These are phyloP conservation scores for Puccinia horiana DNA, from an alignment of 1,284 basidiomycete genomes.

Conservation along the genomic window DNA sequence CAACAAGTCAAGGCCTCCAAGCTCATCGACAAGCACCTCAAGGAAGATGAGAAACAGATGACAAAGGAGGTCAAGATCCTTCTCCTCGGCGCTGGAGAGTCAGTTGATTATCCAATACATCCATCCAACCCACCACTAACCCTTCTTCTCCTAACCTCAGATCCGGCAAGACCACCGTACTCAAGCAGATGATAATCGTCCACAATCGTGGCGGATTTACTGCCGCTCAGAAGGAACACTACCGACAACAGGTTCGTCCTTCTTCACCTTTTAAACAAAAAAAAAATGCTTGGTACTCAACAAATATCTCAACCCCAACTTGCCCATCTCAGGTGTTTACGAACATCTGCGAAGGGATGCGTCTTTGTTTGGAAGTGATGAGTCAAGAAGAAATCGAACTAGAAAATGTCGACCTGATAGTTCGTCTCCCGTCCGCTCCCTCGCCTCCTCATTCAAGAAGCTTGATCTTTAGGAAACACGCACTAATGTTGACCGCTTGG, in stretches of 20 bases:
- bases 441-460: neutral
- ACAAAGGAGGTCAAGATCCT: conserved; percentile 55
- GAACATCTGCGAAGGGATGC: conserved; percentile 46
- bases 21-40: conserved; percentile 53
- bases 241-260: conserved; percentile 40
- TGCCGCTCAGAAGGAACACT: conserved; percentile 42
- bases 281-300: too few species aligned
- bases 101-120: neutral
- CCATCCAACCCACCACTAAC: neutral
- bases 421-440: neutral
- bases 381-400: conserved; percentile 41
- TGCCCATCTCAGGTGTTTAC: conserved; percentile 37
- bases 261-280: too few species aligned
- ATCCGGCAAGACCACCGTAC: conserved; percentile 47
- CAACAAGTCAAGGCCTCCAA: conserved; percentile 38
- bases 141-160: neutral
- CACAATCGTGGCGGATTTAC: conserved; percentile 43
- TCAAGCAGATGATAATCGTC: conserved; percentile 49
- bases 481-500: too few species aligned
- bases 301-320: neutral
- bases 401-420: conserved; percentile 34
- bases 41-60: conserved; percentile 53
- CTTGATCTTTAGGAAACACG: neutral
- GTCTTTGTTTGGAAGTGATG: conserved; percentile 48
- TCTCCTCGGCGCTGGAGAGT: conserved; percentile 47